Evolutionary conservation across 176 grass and related monocot genomes (phyloP).

Genomic region (Eragrostis nindensis): DNA sequence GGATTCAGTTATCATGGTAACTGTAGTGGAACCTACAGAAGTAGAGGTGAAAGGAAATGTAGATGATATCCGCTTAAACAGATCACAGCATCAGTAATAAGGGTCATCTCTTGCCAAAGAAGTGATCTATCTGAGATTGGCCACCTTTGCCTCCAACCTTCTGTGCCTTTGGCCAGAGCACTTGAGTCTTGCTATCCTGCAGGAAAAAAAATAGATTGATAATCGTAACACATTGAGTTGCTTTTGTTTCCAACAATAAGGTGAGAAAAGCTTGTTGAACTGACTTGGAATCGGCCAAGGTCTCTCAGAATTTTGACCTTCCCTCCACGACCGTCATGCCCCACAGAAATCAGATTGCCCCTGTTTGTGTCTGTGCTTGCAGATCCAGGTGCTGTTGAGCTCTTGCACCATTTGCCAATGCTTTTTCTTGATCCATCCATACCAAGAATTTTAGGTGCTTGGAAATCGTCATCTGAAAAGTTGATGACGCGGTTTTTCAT

Average conservation of each 20-base stretch:
- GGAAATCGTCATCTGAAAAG: slow-evolving; percentile 56
- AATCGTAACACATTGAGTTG: not conserved
- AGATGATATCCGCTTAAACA: not conserved
- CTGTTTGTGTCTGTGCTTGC: slow-evolving; percentile 39
- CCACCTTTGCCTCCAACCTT: slow-evolving; percentile 65
- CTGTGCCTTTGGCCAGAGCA: slow-evolving; percentile 48
- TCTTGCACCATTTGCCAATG: slow-evolving; percentile 75
- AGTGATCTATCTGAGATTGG: slow-evolving; percentile 79
- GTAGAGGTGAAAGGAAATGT: not conserved
- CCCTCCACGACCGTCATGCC: slow-evolving; percentile 79
- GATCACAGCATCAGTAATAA: not conserved
- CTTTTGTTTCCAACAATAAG: slow-evolving; percentile 14
- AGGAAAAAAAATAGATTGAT: not conserved
- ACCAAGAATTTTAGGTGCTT: slow-evolving; percentile 23
- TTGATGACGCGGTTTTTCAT: slow-evolving; percentile 28
- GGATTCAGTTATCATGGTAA: slow-evolving; percentile 1
- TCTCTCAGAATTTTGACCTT: slow-evolving; percentile 85
- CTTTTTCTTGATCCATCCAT: slow-evolving; percentile 50
- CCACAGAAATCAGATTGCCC: slow-evolving; percentile 75
- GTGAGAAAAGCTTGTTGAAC: slow-evolving; percentile 10
- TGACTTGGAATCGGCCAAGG: slow-evolving; percentile 53
- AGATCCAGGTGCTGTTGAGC: slow-evolving; percentile 13
- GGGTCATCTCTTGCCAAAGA: slow-evolving; percentile 75
- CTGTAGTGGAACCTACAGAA: not conserved
- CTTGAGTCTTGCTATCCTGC: slow-evolving; percentile 54